Evolutionary conservation across 2,329 filamentous ascomycete genomes (phyloP).

Genomic region (Fusarium multiceps): DNA sequence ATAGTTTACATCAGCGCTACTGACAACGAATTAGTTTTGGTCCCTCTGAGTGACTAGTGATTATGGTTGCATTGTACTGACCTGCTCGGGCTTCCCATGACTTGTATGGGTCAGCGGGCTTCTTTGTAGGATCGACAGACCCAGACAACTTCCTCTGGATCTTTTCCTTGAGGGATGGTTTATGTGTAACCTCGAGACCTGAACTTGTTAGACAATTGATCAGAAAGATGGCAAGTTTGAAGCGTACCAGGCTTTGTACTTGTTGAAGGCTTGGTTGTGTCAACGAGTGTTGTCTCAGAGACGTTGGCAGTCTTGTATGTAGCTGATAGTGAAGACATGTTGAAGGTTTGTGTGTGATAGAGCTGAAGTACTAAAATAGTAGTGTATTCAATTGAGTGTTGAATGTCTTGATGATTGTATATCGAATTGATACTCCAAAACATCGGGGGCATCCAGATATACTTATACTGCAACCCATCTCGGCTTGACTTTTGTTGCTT

Average conservation of each 20-base stretch:
- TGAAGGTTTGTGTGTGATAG: background rate
- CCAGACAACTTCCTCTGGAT: slow-evolving; percentile 38
- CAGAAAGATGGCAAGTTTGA: background rate
- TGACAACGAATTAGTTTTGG: slow-evolving; percentile 10
- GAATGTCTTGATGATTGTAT: slow-evolving; percentile 7
- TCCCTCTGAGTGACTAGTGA: background rate
- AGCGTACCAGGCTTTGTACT: slow-evolving; percentile 35
- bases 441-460: slow-evolving; percentile 8
- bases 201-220: background rate
- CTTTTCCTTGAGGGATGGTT: slow-evolving; percentile 40
- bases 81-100: slow-evolving; percentile 45
- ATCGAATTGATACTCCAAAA: background rate
- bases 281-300: slow-evolving; percentile 43
- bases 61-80: slow-evolving; percentile 13
- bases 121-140: slow-evolving; percentile 39
- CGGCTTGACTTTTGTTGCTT: background rate
- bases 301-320: slow-evolving; percentile 38
- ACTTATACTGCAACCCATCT: slow-evolving; percentile 31
- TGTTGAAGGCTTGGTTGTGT: slow-evolving; percentile 25
- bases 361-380: background rate
- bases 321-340: slow-evolving; percentile 38
- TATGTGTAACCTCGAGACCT: slow-evolving; percentile 22
- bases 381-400: background rate
- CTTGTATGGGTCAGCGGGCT: slow-evolving; percentile 38
- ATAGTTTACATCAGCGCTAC: slow-evolving; percentile 35